Percentiles rank a stretch among this genome's conserved stretches.
phyloP scores from a whole-genome alignment of 1,284 basidiomycete species.

The Xanthoconium separans region DNA sequence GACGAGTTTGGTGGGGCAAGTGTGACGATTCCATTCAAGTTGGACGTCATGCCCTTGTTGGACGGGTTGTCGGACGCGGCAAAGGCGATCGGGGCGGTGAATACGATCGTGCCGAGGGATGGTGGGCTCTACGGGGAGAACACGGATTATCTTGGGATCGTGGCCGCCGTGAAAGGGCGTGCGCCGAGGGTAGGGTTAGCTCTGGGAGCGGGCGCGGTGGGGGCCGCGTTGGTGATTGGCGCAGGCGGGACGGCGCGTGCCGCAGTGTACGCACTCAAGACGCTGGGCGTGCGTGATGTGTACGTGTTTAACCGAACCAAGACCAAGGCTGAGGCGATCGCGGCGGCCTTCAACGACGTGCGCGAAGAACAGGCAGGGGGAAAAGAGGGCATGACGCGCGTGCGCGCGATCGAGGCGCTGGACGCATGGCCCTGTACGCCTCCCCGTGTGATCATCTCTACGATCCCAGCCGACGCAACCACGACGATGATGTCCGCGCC shows the following conservation, averaged over 20 bases:
- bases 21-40: conserved; percentile 93
- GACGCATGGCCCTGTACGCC: conserved; percentile 58
- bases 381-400: conserved; percentile 32
- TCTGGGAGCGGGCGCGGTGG: conserved; percentile 18
- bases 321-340: conserved; percentile 70
- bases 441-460: conserved; percentile 78
- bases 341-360: conserved; percentile 58
- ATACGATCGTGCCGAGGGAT: conserved; percentile 74
- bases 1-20: conserved; percentile 92
- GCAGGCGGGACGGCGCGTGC: conserved; percentile 93
- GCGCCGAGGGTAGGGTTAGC: conserved; percentile 9
- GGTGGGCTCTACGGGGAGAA: conserved; percentile 80
- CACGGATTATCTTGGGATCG: conserved; percentile 91
- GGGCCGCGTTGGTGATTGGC: conserved; percentile 79
- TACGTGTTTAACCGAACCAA: conserved; percentile 86
- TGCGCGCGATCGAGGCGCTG: conserved; percentile 63
- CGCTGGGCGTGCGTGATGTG: conserved; percentile 66
- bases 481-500: conserved; percentile 32
- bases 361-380: conserved; percentile 32
- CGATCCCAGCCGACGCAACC: conserved; percentile 79
- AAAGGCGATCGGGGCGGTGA: conserved; percentile 85
- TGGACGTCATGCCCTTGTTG: conserved; percentile 81
- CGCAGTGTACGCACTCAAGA: conserved; percentile 84
- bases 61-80: conserved; percentile 79
- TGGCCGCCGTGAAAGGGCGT: conserved; percentile 51